Percentiles rank a stretch among this genome's conserved stretches.
These are phyloP conservation scores for Rhizopogon rudus DNA, from an alignment of 768 basidiomycete genomes.

Conservation along the genomic window DNA sequence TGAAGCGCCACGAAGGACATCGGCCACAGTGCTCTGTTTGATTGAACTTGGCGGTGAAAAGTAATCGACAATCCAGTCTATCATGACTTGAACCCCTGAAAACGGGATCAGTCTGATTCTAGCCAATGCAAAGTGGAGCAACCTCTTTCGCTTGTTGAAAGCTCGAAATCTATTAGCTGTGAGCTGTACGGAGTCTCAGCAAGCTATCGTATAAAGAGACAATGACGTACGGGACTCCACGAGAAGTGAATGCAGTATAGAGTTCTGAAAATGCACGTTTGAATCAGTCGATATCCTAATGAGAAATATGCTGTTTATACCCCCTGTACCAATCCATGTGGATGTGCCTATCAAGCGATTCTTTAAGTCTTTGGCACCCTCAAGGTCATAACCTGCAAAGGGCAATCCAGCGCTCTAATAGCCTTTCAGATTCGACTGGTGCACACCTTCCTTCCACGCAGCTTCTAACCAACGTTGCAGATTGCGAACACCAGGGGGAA, in stretches of 20 bases:
- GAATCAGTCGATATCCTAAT: slow-evolving; percentile 1
- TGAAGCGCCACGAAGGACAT: slow-evolving; percentile 44
- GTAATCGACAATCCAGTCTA: slow-evolving; percentile 73
- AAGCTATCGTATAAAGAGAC: not conserved
- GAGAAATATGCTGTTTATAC: slow-evolving; percentile 29
- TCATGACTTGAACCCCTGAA: slow-evolving; percentile 43
- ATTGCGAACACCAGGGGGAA: slow-evolving; percentile 64
- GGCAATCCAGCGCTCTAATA: not conserved
- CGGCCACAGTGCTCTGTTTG: slow-evolving; percentile 38
- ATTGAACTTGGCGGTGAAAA: slow-evolving; percentile 39
- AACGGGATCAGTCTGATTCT: not conserved
- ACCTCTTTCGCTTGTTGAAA: slow-evolving; percentile 42
- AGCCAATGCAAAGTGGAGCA: slow-evolving; percentile 1
- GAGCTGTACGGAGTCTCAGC: slow-evolving; percentile 32
- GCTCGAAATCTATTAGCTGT: slow-evolving; percentile 61
- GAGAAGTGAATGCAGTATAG: slow-evolving; percentile 71
- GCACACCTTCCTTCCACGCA: slow-evolving; percentile 68
- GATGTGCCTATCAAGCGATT: slow-evolving; percentile 45
- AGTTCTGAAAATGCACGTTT: slow-evolving; percentile 44
- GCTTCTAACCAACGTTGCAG: slow-evolving; percentile 76
- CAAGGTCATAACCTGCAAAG: slow-evolving; percentile 59
- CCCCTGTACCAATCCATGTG: slow-evolving; percentile 82
- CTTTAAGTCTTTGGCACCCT: slow-evolving; percentile 60
- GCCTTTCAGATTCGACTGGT: not conserved
- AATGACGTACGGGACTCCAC: slow-evolving; percentile 73